Percentiles rank a stretch among this genome's conserved stretches.
Evolutionary conservation across 352 stramenopile species (phyloP).

Genomic region (Pythium phragmiticola): DNA sequence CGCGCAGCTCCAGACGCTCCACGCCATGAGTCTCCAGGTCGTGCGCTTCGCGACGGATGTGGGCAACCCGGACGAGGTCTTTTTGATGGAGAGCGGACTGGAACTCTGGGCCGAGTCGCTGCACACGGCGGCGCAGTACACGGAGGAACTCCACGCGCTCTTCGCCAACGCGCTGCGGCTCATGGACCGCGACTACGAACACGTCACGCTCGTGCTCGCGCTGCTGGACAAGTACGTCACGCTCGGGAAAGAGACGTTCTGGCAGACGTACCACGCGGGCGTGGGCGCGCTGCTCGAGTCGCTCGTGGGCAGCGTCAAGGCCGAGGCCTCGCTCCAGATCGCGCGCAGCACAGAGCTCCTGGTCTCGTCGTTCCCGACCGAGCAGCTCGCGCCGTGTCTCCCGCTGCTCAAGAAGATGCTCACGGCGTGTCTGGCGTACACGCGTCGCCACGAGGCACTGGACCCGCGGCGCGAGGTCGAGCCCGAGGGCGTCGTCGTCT

Average conservation of each 20-base stretch:
- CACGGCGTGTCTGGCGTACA: conserved; percentile 42
- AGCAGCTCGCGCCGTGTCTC: conserved; percentile 38
- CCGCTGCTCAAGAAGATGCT: conserved; percentile 46
- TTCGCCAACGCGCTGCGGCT: conserved; percentile 63
- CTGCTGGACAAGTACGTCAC: conserved; percentile 68
- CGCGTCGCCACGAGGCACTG: conserved; percentile 22
- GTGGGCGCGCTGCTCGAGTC: conserved; percentile 41
- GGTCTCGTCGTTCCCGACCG: conserved; percentile 32
- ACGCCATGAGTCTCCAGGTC: conserved; percentile 72
- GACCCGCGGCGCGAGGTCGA: conserved; percentile 25
- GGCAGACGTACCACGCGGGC: conserved; percentile 54
- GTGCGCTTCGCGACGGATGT: conserved; percentile 73
- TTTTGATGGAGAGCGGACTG: conserved; percentile 80
- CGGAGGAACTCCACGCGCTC: conserved; percentile 60
- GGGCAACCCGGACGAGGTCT: conserved; percentile 79
- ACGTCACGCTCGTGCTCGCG: conserved; percentile 55
- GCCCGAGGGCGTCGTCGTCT: conserved; percentile 57
- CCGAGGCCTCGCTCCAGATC: conserved; percentile 62
- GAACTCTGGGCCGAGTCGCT: conserved; percentile 61
- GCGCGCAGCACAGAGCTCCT: conserved; percentile 47
- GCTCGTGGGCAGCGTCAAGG: conserved; percentile 68
- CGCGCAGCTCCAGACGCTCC: conserved; percentile 36
- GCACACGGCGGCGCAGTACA: conserved; percentile 51
- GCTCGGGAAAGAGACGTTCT: conserved; percentile 59
- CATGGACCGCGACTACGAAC: conserved; percentile 79